Base-by-base conservation (phyloP, 2,329 filamentous ascomycete genomes). In the Escovopsis sp. region DNA sequence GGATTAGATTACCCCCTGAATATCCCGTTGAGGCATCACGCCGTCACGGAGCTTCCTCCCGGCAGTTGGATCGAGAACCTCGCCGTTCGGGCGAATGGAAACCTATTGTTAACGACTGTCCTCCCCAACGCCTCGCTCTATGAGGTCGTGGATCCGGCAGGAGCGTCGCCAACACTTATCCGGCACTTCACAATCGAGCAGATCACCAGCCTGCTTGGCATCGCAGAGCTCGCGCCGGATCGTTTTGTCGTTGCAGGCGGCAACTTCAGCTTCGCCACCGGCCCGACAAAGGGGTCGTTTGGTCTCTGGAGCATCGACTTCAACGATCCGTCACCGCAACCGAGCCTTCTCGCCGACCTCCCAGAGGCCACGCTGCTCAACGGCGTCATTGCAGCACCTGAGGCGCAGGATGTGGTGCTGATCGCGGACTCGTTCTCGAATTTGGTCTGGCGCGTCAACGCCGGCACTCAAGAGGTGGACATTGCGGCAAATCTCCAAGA, bases 11-110 rank as follows among this genome's bases (percentile, higher is more conserved):
- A 8, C 13, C 10, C 34, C 15, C 2, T 20, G 12, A 13, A 15
- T 9, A 36, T 36, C 15, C 14, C 34, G 20, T 12, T 36, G 12
- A 15, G 11, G 5, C 34, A 36, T 14, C 34, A 20, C 20, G 5
- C 15, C 14, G 15, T 36, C 7, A 36, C 34, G 14, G 15, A 36
- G 34, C 20, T 36, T 20, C 15, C 34, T 10, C 6, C 34, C 10
- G 34, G 20, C 15, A 36, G 11, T 2, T 47, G 45, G 45, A 37
- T 47, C 27, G 45, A 47, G 25, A 47, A 43, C 39, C 44, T 47
- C 8, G 45, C 40, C 34, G 45, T 47, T 5, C 43, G 45, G 13
- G 16, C 39, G 11, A 47, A 45, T 14, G 45, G 45, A 4, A 43
- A 45, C 30, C 43, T 47, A n/a, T 31, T 44, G 11, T 35, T 44